These are phyloP conservation scores for Nicotiana rustica DNA, from an alignment of 305 asterid species.

Conservation along the genomic window DNA sequence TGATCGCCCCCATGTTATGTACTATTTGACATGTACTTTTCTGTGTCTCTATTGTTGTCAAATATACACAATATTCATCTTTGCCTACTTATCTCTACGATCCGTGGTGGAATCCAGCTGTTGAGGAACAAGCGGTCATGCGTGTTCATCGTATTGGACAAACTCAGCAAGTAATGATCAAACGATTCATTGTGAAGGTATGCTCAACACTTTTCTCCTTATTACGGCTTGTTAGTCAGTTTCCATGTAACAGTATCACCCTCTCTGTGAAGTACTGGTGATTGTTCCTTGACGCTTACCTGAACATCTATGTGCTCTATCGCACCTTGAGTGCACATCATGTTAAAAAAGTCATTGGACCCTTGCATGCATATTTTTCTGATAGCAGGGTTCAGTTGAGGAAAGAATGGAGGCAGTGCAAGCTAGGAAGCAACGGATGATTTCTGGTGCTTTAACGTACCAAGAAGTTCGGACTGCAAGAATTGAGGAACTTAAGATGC, in stretches of 20 bases:
- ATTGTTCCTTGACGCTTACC: neutral
- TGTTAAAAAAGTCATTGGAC: neutral
- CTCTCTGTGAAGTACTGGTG: neutral
- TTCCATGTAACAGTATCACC: neutral
- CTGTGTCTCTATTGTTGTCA: constrained; percentile 26
- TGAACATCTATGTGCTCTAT: neutral
- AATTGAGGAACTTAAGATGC: constrained; percentile 92
- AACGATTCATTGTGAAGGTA: constrained; percentile 90
- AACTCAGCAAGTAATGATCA: constrained; percentile 76
- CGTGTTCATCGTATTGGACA: constrained; percentile 99
- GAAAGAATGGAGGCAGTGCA: constrained; percentile 98
- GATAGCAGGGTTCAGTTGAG: constrained; percentile 84
- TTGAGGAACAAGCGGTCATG: constrained; percentile 99
- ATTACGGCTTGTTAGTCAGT: constrained; percentile 16
- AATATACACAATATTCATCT: constrained; percentile 20
- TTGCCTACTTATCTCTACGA: constrained; percentile 54
- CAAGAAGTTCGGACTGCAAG: constrained; percentile 97
- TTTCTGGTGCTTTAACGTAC: constrained; percentile 96
- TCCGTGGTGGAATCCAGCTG: constrained; percentile 99
- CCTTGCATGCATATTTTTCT: constrained; percentile 22
- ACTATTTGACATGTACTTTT: neutral
- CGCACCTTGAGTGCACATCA: neutral
- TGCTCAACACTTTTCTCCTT: neutral
- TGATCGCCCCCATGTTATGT: neutral
- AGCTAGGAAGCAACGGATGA: constrained; percentile 92